Evolutionary conservation across 306 rosid species (phyloP), one percentile per base, ranked within the genome.

Genomic region (Vicia faba): DNA sequence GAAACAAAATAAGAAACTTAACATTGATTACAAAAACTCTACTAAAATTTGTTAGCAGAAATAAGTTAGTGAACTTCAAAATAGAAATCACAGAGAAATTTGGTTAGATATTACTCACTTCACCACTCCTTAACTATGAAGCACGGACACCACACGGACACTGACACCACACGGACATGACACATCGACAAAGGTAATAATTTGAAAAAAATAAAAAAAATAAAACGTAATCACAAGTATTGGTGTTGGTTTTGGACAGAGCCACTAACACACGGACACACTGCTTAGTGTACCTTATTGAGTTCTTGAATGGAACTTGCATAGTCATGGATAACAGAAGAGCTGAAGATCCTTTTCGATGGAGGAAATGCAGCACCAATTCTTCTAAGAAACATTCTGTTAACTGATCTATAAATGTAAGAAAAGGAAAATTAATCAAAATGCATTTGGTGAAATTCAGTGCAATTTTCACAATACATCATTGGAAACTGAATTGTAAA

Each of bases 361-460:
- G 53, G 80, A 75, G 87, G 82, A 74, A 58, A 63, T 19, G 79
- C 39, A 35, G 80, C 80, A 6, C 76, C 39, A 59, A 92, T n/a
- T 54, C 92, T 78, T 70, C 86, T 81, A 64, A 84, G 83, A 72
- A 87, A 74, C 98, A 92, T 92, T 56, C 68, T 53, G 39, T 36
- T 28, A 54, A 18, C 56, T 53, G 28, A 31, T 59, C 51, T 40
- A 51, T 48, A 63, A 31, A 64, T 69, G 65, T 72, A 76, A 59
- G 16, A 20, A 46, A 46, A 46, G 23, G 19, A 46, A 46, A 15
- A 7, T 46, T 15, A 46, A 46, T 46, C 53, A 15, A 46, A 2
- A 46, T 15, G 7, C 4, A 14, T 14, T 14, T 46, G 11, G 10
- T 8, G 41, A 38, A 1, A 38, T 38, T 38, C 4, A 38, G 2